Evolutionary conservation across 2,329 filamentous ascomycete species (phyloP).

Genomic region (Triangularia verruculosa): DNA sequence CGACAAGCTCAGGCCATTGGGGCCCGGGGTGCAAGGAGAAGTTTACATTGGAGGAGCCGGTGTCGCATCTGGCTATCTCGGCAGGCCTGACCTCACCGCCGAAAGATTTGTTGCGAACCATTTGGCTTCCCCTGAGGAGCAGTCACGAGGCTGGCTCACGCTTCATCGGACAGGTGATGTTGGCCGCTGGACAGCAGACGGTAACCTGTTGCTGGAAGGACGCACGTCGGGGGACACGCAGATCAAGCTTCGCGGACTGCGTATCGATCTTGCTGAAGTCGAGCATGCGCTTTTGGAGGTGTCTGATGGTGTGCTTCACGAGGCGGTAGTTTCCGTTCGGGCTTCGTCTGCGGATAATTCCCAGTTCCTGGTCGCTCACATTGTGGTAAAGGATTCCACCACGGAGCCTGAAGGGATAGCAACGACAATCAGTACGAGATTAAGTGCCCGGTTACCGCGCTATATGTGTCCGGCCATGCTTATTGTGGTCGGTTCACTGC

Average conservation of each 20-base stretch:
- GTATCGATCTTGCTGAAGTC: constrained; percentile 38
- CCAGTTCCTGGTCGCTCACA: neutral
- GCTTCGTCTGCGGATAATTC: neutral
- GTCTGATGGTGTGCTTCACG: neutral
- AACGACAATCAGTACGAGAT: constrained; percentile 21
- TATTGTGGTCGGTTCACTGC: constrained; percentile 14
- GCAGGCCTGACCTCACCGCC: neutral
- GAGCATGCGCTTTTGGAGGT: neutral
- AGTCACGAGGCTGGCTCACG: too few relatives aligned
- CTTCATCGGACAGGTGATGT: constrained; percentile 40
- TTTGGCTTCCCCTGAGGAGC: too few relatives aligned
- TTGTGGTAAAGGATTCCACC: too few relatives aligned
- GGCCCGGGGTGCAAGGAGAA: neutral
- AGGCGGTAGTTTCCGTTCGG: neutral
- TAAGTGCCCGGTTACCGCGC: constrained; percentile 29
- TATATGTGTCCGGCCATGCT: constrained; percentile 15
- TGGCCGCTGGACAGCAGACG: constrained; percentile 33
- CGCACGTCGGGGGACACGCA: constrained; percentile 39
- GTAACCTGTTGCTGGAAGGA: constrained; percentile 33
- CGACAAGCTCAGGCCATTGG: neutral
- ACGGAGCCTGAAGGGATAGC: neutral
- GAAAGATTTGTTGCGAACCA: neutral
- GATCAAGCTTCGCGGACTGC: constrained; percentile 40
- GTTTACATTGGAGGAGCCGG: constrained; percentile 3
- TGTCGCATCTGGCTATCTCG: neutral